Base-by-base conservation (phyloP, 495 filamentous ascomycete genomes). In the Letharia columbiana region DNA sequence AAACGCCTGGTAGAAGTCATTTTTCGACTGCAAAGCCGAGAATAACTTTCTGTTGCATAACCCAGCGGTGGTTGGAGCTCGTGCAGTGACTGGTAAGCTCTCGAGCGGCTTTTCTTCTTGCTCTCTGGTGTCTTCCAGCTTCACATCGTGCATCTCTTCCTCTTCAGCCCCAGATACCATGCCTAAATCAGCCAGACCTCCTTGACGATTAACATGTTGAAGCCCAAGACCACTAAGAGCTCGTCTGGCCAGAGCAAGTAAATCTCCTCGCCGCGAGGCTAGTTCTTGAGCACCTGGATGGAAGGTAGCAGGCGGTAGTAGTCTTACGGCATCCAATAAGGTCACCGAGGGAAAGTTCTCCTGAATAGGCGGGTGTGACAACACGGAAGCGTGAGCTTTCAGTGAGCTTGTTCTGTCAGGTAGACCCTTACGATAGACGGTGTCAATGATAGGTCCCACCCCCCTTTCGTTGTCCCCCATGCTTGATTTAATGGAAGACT, bases 231-330 rank as follows among this genome's bases (percentile, higher is more conserved):
- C 82, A 69, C 92, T 89, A 7, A 97, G 80, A 18, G 90, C 82
- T 58, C 88, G 89, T 68, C 93, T 81, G 20, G 89, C 90, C 41
- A 98, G 75, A n/a, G 89, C 75, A 66, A 88, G 84, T 9, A 98
- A 78, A 69, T 96, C 90, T 33, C 89, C 93, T 74, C 93, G 81
- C 61, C 81, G 84, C 39, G 87, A 88, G 50, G 92, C 90, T n/a
- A 98, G 79, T 52, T 96, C 88, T 73, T 94, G 88, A 13, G 90
- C 78, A 0, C 92, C 92, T 12, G 84, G 79, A 70, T 86, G 91
- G 10, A 81, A 71, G 65, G 70, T 63, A 11, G 62, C 58, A 33
- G 71, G 71, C 23, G 62, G 66, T n/a, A 64, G 63, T 31, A 66
- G 61, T 47, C 63, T 35, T 20, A 57, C 56, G 42, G 63, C 66